Conservation (phyloP, 805 yeast genomes). For the Torulaspora quercuum region DNA sequence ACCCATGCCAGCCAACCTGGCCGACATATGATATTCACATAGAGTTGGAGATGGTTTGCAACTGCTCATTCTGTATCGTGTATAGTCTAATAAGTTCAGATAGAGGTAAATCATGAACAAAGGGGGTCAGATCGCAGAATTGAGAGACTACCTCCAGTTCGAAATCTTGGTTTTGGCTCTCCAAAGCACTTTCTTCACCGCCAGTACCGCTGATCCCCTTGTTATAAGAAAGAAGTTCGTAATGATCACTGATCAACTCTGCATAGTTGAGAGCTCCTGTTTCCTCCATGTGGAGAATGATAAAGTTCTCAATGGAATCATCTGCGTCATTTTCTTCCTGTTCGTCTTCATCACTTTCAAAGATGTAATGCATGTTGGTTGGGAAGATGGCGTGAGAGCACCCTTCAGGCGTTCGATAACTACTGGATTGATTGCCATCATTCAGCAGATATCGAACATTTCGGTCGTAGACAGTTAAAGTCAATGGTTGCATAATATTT, state of each 20-base stretch:
- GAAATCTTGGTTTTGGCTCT: conserved; percentile 15
- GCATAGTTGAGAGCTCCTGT: conserved; percentile 20
- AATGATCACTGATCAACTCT: conserved; percentile 30
- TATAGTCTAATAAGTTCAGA: conserved; percentile 27
- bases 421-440: conserved; percentile 11
- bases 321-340: conserved; percentile 13
- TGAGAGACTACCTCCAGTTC: conserved; percentile 31
- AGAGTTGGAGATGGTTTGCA: conserved; percentile 23
- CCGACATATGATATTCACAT: conserved; percentile 40
- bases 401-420: conserved; percentile 16
- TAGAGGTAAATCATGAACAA: conserved; percentile 19
- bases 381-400: conserved; percentile 24
- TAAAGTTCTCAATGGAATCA: conserved; percentile 27
- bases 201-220: conserved; percentile 6
- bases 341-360: conserved; percentile 31
- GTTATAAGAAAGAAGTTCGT: conserved; percentile 24
- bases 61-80: conserved; percentile 29
- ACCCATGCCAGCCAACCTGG: conserved; percentile 83
- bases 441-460: conserved; percentile 20
- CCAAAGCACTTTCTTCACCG: conserved; percentile 1
- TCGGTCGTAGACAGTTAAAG: conserved; percentile 25
- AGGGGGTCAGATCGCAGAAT: conserved; percentile 21
- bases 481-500: conserved; percentile 17
- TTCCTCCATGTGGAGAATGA: conserved; percentile 26
- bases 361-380: conserved; percentile 32